Evolutionary conservation across 2,329 filamentous ascomycete species (phyloP), one percentile per base, ranked within the genome.

Genomic region (Ophiostoma quercus): DNA sequence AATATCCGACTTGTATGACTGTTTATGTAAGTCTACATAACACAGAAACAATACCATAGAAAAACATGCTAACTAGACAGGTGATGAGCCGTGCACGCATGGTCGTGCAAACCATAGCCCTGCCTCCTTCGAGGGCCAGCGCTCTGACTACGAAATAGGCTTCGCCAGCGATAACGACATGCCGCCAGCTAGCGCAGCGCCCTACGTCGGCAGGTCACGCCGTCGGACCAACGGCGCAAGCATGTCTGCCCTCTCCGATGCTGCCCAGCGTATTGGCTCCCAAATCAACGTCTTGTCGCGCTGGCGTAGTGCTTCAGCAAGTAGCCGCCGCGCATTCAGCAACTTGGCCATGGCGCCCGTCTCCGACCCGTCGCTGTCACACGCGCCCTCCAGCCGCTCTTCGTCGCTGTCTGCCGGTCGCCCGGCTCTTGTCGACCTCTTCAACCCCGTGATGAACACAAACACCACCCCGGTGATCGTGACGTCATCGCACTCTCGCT

Each of bases 321-420:
- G 77, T 34, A 81, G 80, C 51, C 82, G 81, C 71, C 81, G 81
- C 47, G 77, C 80, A n/a, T 82, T 81, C 69, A 77, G 80, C 16
- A 81, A 82, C 65, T 79, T 82, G 14, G 83, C 82, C 5, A 69
- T 68, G 1, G 72, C 72, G 0, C 90, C 92, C 0, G 89, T 90
- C 72, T 96, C 95, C 60, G 94, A 97, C 75, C 84, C 94, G 32
- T 92, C 89, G 22, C 74, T 82, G 22, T 90, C 89, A 1, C 83
- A 85, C 67, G 85, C 88, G 8, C 84, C 89, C 2, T 94, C 92
- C 2, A 91, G 92, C 74, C 87, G 91, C 68, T 91, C 92, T 1
- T 93, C 92, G 1, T 94, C 90, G n/a, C 82, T 91, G 68, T 92
- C 91, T 85, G 43, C 86, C 87, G 1, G 80, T 82, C 71, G 83